Evolutionary conservation across 768 basidiomycete species (phyloP).

Genomic region (Naganishia antarctica): DNA sequence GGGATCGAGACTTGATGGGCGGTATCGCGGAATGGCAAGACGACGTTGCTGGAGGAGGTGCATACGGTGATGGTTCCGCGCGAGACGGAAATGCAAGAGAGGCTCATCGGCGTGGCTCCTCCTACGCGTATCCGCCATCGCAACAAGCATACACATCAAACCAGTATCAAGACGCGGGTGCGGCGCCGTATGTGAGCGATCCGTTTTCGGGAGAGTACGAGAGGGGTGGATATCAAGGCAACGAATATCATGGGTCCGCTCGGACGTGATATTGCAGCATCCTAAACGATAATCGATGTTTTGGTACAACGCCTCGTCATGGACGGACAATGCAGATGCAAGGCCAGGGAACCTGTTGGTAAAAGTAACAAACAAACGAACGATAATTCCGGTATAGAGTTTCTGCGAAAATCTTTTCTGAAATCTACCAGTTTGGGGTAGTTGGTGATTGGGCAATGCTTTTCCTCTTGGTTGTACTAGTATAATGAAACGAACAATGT

Average conservation of each 20-base stretch:
- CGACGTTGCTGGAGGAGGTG: background rate
- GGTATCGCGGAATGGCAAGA: slow-evolving; percentile 20
- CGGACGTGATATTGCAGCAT: background rate
- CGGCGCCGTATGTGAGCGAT: background rate
- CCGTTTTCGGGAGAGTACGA: background rate
- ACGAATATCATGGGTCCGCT: background rate
- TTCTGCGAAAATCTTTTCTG: too few relatives aligned
- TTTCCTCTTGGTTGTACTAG: too few relatives aligned
- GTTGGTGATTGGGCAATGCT: background rate
- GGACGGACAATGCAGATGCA: background rate
- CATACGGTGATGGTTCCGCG: background rate
- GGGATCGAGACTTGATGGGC: slow-evolving; percentile 16
- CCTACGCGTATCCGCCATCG: slow-evolving; percentile 1
- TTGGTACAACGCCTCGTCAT: background rate
- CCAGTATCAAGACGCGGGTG: background rate
- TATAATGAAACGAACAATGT: too few relatives aligned
- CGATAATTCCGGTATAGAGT: too few relatives aligned
- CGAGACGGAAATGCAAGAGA: too few relatives aligned
- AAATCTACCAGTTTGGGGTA: background rate
- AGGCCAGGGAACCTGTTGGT: too few relatives aligned
- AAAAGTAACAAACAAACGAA: too few relatives aligned
- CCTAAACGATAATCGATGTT: background rate
- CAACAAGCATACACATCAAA: background rate
- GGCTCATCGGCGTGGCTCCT: background rate
- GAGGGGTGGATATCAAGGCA: too few relatives aligned